A percentile compares a stretch with the other conserved stretches of the same genome.
Conservation (phyloP, 2,329 filamentous ascomycete genomes). For the Aspergillus sojae region DNA sequence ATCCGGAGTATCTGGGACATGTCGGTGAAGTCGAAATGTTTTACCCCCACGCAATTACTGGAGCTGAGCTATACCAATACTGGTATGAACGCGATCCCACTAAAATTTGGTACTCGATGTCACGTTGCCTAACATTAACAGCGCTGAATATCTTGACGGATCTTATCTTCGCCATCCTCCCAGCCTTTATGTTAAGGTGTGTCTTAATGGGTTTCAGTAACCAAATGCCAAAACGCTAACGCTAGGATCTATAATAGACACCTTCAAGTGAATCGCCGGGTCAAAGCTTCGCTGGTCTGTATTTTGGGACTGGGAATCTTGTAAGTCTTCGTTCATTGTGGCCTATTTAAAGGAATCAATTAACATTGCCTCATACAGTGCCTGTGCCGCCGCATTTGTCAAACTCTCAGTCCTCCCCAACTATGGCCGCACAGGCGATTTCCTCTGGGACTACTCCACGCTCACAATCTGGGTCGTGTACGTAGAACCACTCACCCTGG, state of each 20-base stretch:
- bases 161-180: conserved; percentile 44
- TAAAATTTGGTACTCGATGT: background rate
- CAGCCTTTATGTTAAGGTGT: conserved; percentile 43
- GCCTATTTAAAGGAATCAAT: background rate
- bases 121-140: background rate
- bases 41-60: conserved; percentile 42
- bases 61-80: conserved; percentile 49
- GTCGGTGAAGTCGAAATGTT: conserved; percentile 46
- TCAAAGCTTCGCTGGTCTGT: conserved; percentile 41
- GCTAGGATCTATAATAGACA: conserved; percentile 15
- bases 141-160: conserved; percentile 46
- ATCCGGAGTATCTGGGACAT: conserved; percentile 51
- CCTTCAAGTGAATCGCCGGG: conserved; percentile 42
- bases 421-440: conserved; percentile 46
- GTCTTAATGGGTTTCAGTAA: background rate
- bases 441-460: conserved; percentile 50
- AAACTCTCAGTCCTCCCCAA: conserved; percentile 45
- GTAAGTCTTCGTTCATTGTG: conserved; percentile 20
- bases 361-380: conserved; percentile 21
- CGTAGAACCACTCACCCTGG: background rate
- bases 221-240: background rate
- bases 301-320: conserved; percentile 50
- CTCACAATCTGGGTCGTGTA: conserved; percentile 53
- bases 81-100: conserved; percentile 9
- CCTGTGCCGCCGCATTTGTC: conserved; percentile 46